Evolutionary conservation across 2,329 filamentous ascomycete genomes (phyloP), one percentile per base, ranked within the genome.

Genomic region (Sclerotiophoma versabilis): DNA sequence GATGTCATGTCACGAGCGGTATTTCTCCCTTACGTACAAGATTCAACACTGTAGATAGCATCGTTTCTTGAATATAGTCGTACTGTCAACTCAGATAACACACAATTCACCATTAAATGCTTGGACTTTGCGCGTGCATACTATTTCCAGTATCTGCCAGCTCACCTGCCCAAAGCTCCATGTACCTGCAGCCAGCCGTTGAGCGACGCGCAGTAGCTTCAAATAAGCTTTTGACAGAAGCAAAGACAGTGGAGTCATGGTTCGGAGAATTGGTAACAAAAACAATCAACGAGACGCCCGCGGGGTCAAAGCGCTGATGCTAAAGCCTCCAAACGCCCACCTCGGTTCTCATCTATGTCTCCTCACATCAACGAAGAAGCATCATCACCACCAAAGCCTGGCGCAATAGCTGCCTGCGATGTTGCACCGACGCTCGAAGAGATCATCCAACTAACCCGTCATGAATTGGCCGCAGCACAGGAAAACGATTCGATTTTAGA

Each of bases 401-500:
- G 17, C 14, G 39, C 45, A 27, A 20, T 19, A 36, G 37, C 19
- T 14, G 62, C 57, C 49, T 45, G 23, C 25, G 23, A 55, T 43
- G 53, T 60, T 53, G 54, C 62, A 20, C 68, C 69, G 3, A 57
- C 61, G 3, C 57, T 69, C 4, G 20, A 50, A 26, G 68, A 70
- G 14, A 71, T 73, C 17, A 45, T 49, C 5, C 39, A 61, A 49
- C 54, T 70, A 57, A 73, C 66, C 8, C 66, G 42, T 14, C 58
- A 59, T 23, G 58, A 65, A 61, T 55, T 72, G 19, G 65, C 56
- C n/a, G 57, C 51, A 49, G 38, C 39, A 20, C 57, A 57, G 42
- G 43, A 63, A 5, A 37, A 52, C 27, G 70, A 73, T 37, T 22
- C 61, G 4, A 76, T 81, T 14, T 61, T 70, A 23, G 65, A 68